These are phyloP conservation scores for Phyllostachys edulis DNA, from an alignment of 176 grass and related monocot genomes.

Conservation along the genomic window DNA sequence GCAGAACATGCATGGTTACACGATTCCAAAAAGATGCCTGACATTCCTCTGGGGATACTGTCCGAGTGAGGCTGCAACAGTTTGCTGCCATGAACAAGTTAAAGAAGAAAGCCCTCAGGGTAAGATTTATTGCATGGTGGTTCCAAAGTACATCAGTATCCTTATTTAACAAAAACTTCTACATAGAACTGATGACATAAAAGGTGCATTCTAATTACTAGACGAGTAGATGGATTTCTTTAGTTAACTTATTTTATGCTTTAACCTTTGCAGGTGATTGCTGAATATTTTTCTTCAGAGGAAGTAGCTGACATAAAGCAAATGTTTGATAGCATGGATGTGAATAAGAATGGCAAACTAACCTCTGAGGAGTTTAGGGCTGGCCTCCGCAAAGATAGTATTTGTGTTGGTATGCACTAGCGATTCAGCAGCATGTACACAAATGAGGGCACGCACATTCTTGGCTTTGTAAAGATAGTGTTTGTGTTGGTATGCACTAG, in stretches of 20 bases:
- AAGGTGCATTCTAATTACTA: no score
- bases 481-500: no score
- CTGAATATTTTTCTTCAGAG: no score
- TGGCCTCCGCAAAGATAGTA: slow-evolving; percentile 62
- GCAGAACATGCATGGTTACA: slow-evolving; percentile 93
- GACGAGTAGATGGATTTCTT: no score
- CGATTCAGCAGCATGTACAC: no score
- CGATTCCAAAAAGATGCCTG: slow-evolving; percentile 75
- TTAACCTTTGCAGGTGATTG: no score
- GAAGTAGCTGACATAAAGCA: slow-evolving; percentile 83
- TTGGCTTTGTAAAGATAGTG: no score
- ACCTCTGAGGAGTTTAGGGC: slow-evolving; percentile 77
- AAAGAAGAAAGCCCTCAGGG: slow-evolving; percentile 93
- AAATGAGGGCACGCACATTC: no score
- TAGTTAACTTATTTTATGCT: no score
- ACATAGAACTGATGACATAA: no score
- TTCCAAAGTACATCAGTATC: background rate
- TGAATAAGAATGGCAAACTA: slow-evolving; percentile 65
- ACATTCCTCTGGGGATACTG: slow-evolving; percentile 88
- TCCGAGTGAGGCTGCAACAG: slow-evolving; percentile 78
- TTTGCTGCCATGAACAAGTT: slow-evolving; percentile 99
- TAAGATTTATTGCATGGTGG: slow-evolving; percentile 37
- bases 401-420: no score
- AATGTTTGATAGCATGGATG: slow-evolving; percentile 71
- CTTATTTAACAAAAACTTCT: slow-evolving; percentile 21